Evolutionary conservation across 768 basidiomycete species (phyloP), one percentile per base, ranked within the genome.

Genomic region (Chalciporus sphaerocephalus): DNA sequence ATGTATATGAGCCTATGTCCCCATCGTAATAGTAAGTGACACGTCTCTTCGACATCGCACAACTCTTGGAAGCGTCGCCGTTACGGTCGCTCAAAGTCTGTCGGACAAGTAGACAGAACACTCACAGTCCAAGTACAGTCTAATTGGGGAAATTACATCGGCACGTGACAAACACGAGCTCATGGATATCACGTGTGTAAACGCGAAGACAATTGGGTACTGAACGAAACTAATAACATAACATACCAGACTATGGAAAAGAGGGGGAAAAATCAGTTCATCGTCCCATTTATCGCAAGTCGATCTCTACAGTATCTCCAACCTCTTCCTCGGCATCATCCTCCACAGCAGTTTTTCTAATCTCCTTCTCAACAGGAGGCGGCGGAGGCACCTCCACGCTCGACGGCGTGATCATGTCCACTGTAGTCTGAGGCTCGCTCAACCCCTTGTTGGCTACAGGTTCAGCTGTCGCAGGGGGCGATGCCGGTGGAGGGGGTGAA

Each of bases 21-120:
- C 73, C 64, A 52, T 91, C 88, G 52, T 87, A 89, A 64, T 82
- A 91, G 58, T 92, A 91, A 11, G 86, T 74, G 8, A 92, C 87
- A 50, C 86, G 79, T 55, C 79, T 73, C 56, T 80, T 81, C 9
- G 83, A 82, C 86, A 87, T 86, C 8, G 34, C 34, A 40, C 20
- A 35, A 34, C 12, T n/a, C 18, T n/a, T 9, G 16, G 12, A n/a
- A 32, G 30, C 6, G 15, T 32, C 6, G 30, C 30, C n/a, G n/a
- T n/a, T n/a, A 15, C 30, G 3, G 30, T 15, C 27, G 9, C 27
- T 27, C 30, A 27, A 12, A 27, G 27, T 27, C 25, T 5, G n/a
- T n/a, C n/a, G n/a, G n/a, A n/a, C n/a, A n/a, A n/a, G n/a, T n/a
- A n/a, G n/a, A n/a, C n/a, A n/a, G n/a, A n/a, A n/a, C n/a, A n/a